phyloP scores from a whole-genome alignment of 2,329 filamentous ascomycete species.

The Sclerotinia minor region DNA sequence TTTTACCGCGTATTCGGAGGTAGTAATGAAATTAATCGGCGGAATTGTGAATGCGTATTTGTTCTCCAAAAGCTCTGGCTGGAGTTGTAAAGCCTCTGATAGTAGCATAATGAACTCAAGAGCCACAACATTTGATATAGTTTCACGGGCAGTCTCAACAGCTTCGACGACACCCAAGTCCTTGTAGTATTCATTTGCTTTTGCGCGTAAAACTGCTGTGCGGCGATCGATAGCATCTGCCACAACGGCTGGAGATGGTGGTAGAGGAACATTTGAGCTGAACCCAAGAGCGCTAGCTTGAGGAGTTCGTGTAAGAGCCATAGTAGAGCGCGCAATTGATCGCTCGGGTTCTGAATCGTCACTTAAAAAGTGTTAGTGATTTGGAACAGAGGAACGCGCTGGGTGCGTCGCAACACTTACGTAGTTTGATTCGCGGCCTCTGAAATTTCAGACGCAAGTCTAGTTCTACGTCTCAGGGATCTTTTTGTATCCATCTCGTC shows the following conservation, averaged over 20 bases:
- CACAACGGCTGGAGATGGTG: constrained; percentile 77
- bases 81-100: constrained; percentile 70
- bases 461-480: constrained; percentile 49
- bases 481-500: constrained; percentile 45
- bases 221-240: constrained; percentile 74
- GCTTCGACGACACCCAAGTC: constrained; percentile 66
- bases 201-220: constrained; percentile 64
- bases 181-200: constrained; percentile 63
- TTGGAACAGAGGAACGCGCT: constrained; percentile 28
- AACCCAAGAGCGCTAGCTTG: constrained; percentile 43
- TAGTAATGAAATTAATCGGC: constrained; percentile 55
- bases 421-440: constrained; percentile 31
- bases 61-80: constrained; percentile 68
- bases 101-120: constrained; percentile 67
- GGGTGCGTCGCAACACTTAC: constrained; percentile 35
- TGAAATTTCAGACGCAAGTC: constrained; percentile 46
- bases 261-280: constrained; percentile 64
- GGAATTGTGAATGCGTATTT: constrained; percentile 73
- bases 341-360: constrained; percentile 41
- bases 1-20: constrained; percentile 60
- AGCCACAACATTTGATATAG: constrained; percentile 69
- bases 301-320: constrained; percentile 40
- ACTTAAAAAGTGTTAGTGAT: constrained; percentile 33
- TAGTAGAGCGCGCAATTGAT: constrained; percentile 36
- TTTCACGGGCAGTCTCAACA: constrained; percentile 65